phyloP scores from a whole-genome alignment of 768 basidiomycete species.

The Tylopilus intermedius region DNA sequence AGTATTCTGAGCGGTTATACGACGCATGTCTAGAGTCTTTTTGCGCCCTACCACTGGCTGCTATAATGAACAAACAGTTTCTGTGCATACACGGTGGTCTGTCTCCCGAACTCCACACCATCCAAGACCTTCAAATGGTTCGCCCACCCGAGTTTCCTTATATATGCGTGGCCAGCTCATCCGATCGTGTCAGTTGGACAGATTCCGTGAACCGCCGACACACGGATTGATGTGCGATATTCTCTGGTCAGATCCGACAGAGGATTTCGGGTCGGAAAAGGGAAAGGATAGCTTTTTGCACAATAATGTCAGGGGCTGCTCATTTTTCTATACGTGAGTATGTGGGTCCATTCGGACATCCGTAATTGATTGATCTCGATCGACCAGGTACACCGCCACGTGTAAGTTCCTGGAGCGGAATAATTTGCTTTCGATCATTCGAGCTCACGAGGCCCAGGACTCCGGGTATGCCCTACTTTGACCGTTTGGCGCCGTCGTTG shows the following conservation, averaged over 20 bases:
- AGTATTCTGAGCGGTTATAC: constrained; percentile 71
- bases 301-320: constrained; percentile 71
- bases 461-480: constrained; percentile 58
- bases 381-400: constrained; percentile 71
- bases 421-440: constrained; percentile 83
- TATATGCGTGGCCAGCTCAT: neutral
- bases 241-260: constrained; percentile 70
- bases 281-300: constrained; percentile 61
- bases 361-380: neutral
- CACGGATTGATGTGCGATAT: constrained; percentile 73
- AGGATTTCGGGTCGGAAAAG: constrained; percentile 69
- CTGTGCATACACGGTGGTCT: constrained; percentile 72
- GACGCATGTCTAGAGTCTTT: constrained; percentile 72
- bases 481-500: neutral
- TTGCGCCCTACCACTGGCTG: constrained; percentile 66
- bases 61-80: constrained; percentile 79
- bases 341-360: neutral
- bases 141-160: constrained; percentile 13
- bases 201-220: constrained; percentile 70
- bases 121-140: constrained; percentile 61
- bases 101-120: constrained; percentile 62
- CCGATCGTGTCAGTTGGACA: constrained; percentile 47
- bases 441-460: constrained; percentile 97
- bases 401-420: constrained; percentile 93
- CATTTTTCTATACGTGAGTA: constrained; percentile 68